Conservation (phyloP, 75 land plant genomes). For the Selaginella moellendorffii region DNA sequence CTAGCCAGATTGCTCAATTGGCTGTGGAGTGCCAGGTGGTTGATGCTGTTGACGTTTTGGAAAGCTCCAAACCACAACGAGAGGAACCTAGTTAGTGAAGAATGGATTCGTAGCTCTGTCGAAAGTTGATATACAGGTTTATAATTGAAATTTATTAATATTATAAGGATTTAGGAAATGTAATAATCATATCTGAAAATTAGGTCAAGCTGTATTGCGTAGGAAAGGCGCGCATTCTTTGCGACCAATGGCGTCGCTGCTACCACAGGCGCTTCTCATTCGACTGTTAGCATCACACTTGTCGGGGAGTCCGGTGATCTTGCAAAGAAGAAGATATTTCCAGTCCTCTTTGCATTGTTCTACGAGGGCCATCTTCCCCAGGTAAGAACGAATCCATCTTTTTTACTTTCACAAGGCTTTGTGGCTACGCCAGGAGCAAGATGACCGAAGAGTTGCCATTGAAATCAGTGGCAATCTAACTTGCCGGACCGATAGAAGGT, state of each 20-base stretch:
- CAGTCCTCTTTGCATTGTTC: not conserved
- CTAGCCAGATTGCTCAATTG: too few species aligned
- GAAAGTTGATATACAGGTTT: too few species aligned
- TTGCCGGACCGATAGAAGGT: slow-evolving; percentile 62
- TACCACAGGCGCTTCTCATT: not conserved
- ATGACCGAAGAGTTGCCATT: slow-evolving; percentile 41
- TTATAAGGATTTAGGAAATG: too few species aligned
- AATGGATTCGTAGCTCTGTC: too few species aligned
- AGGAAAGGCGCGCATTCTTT: too few species aligned
- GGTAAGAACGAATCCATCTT: not conserved
- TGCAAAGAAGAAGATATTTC: not conserved
- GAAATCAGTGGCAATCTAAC: slow-evolving; percentile 40
- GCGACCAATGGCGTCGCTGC: not conserved
- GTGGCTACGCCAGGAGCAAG: slow-evolving; percentile 52
- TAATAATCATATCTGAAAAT: too few species aligned
- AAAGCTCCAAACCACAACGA: too few species aligned
- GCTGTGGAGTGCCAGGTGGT: too few species aligned
- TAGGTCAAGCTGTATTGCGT: too few species aligned
- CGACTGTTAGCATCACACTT: not conserved
- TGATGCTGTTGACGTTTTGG: too few species aligned
- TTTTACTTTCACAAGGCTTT: not conserved
- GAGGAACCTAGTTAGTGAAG: too few species aligned
- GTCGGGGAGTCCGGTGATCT: not conserved
- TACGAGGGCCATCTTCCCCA: not conserved
- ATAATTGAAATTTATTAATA: too few species aligned